These are phyloP conservation scores for Apiotrichum laibachii DNA, from an alignment of 1,284 basidiomycete species.

Conservation along the genomic window DNA sequence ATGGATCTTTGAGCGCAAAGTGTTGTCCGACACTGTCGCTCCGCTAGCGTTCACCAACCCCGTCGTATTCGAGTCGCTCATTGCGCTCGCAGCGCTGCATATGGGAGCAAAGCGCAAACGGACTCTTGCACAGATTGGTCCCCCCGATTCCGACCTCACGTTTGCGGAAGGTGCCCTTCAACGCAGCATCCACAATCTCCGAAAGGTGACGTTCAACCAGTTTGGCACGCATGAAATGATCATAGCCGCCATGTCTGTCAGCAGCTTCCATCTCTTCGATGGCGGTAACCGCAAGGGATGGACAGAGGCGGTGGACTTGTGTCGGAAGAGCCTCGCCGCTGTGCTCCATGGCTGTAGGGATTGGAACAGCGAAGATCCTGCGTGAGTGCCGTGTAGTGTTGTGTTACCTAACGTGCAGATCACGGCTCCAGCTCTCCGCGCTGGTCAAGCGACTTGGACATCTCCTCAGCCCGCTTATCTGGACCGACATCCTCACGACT, in stretches of 20 bases:
- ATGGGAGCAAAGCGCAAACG: slow-evolving; percentile 21
- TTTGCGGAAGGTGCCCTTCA: slow-evolving; percentile 17
- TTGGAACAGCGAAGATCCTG: slow-evolving; percentile 1
- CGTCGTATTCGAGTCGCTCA: slow-evolving; percentile 24
- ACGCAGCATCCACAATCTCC: slow-evolving; percentile 20
- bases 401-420: neutral
- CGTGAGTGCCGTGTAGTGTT: neutral
- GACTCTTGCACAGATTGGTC: neutral
- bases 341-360: slow-evolving; percentile 7
- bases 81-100: slow-evolving; percentile 29
- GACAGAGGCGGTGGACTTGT: slow-evolving; percentile 21
- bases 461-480: slow-evolving; percentile 71
- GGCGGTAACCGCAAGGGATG: slow-evolving; percentile 27
- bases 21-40: slow-evolving; percentile 23
- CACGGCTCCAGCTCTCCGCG: slow-evolving; percentile 11
- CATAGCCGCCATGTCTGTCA: slow-evolving; percentile 26
- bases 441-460: slow-evolving; percentile 4
- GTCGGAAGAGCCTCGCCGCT: slow-evolving; percentile 22
- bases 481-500: slow-evolving; percentile 77
- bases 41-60: slow-evolving; percentile 25
- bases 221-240: slow-evolving; percentile 26
- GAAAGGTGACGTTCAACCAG: slow-evolving; percentile 19
- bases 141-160: slow-evolving; percentile 1
- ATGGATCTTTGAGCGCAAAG: slow-evolving; percentile 23
- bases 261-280: slow-evolving; percentile 31